Evolutionary conservation across 305 asterid genomes (phyloP).

Genomic region (Plantago coronopus): DNA sequence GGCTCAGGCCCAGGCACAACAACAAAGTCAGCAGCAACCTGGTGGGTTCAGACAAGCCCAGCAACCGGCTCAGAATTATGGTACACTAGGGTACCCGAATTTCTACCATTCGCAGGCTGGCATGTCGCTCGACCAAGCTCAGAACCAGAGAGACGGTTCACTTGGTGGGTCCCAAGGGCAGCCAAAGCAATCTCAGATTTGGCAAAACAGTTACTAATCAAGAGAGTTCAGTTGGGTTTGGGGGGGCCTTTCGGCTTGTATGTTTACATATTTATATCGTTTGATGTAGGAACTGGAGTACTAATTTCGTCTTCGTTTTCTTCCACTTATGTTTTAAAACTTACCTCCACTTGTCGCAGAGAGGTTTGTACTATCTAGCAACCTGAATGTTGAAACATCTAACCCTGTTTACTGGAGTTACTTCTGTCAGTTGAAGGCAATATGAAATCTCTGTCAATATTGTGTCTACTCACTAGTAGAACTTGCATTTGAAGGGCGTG

Average conservation of each 20-base stretch:
- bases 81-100: conserved; percentile 65
- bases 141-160: conserved; percentile 57
- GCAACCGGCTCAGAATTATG: conserved; percentile 72
- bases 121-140: conserved; percentile 58
- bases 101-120: conserved; percentile 78
- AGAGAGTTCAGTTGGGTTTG: too few relatives aligned
- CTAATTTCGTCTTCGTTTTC: conserved; percentile 35
- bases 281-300: conserved; percentile 44
- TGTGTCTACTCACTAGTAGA: not conserved
- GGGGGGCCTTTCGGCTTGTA: conserved; percentile 28
- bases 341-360: conserved; percentile 5
- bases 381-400: not conserved
- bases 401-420: conserved; percentile 10
- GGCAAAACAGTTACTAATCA: conserved; percentile 83
- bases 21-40: conserved; percentile 68
- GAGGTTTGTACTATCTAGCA: conserved; percentile 12
- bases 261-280: conserved; percentile 34
- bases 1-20: too few relatives aligned
- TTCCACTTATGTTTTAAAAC: conserved; percentile 1
- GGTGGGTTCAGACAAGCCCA: conserved; percentile 78
- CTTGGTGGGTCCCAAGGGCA: conserved; percentile 65
- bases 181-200: conserved; percentile 77
- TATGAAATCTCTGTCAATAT: conserved; percentile 8
- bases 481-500: not conserved
- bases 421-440: conserved; percentile 11